Evolutionary conservation across 768 basidiomycete species (phyloP).

Genomic region (Dictyophora rubrovolvata): DNA sequence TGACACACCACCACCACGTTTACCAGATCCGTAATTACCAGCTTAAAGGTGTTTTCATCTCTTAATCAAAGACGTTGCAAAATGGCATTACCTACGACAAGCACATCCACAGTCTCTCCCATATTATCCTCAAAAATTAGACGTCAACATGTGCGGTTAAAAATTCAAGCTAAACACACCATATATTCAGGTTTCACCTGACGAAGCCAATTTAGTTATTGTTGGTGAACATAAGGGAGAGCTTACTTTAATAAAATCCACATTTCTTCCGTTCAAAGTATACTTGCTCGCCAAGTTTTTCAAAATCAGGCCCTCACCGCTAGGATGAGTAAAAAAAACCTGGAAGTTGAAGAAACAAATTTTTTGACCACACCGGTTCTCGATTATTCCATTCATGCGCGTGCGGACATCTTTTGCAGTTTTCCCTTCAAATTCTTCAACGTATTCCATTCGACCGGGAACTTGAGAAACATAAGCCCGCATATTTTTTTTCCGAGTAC

Average conservation of each 20-base stretch:
- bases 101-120: slow-evolving; percentile 85
- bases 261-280: slow-evolving; percentile 74
- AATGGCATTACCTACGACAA: slow-evolving; percentile 65
- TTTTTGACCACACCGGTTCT: slow-evolving; percentile 28
- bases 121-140: slow-evolving; percentile 56
- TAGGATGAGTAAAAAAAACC: slow-evolving; percentile 14
- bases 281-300: slow-evolving; percentile 80
- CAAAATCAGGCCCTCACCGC: slow-evolving; percentile 90
- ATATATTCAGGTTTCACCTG: slow-evolving; percentile 84
- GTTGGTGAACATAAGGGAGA: no score
- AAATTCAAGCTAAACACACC: slow-evolving; percentile 30
- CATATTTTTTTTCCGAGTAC: slow-evolving; percentile 73
- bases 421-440: slow-evolving; percentile 59
- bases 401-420: slow-evolving; percentile 73
- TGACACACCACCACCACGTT: slow-evolving; percentile 80
- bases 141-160: background rate
- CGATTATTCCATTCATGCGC: slow-evolving; percentile 78
- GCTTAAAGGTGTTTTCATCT: slow-evolving; percentile 30
- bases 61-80: background rate
- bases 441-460: slow-evolving; percentile 73
- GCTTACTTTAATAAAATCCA: slow-evolving; percentile 85
- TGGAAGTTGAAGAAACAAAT: background rate
- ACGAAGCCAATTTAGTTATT: background rate
- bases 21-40: slow-evolving; percentile 82
- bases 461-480: slow-evolving; percentile 56